Conservation (phyloP, 768 basidiomycete species). For the Myochromella boudieri region DNA sequence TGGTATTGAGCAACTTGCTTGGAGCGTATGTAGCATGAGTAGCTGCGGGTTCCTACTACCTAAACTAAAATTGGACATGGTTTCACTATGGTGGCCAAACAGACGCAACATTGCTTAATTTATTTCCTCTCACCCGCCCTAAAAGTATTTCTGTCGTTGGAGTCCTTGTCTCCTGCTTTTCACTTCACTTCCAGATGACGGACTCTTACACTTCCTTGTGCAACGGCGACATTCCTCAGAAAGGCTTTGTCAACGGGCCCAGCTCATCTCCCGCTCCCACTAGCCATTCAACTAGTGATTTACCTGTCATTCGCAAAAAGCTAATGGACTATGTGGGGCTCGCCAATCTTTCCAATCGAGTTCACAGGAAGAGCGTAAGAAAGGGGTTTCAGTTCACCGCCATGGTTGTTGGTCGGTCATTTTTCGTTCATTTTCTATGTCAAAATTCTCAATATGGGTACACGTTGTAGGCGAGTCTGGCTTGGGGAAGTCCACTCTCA, state of each 20-base stretch:
- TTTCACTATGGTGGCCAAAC: constrained; percentile 44
- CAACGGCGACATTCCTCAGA: constrained; percentile 60
- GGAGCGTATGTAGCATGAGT: too few species aligned
- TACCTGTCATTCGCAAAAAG: constrained; percentile 78
- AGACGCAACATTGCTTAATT: constrained; percentile 46
- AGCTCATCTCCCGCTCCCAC: constrained; percentile 55
- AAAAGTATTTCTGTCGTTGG: constrained; percentile 47
- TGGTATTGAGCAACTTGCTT: too few species aligned
- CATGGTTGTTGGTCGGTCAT: constrained; percentile 89
- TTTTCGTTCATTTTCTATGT: constrained; percentile 19
- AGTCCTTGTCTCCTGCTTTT: constrained; percentile 27
- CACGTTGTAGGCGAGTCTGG: constrained; percentile 83
- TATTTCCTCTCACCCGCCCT: constrained; percentile 53
- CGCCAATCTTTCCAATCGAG: constrained; percentile 98
- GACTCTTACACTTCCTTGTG: constrained; percentile 73
- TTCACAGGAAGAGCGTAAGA: constrained; percentile 96
- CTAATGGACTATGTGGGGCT: constrained; percentile 95
- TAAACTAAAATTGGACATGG: constrained; percentile 45
- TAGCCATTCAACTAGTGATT: constrained; percentile 33
- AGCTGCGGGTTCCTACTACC: too few species aligned
- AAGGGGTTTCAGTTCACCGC: constrained; percentile 99
- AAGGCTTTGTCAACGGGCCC: constrained; percentile 62
- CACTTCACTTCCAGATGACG: constrained; percentile 54
- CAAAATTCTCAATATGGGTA: constrained; percentile 19
- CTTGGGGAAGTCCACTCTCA: constrained; percentile 96